A percentile compares a stretch with the other conserved stretches of the same genome.
Conservation (phyloP, 805 yeast species). For the Blastobotrys chiropterorum region DNA sequence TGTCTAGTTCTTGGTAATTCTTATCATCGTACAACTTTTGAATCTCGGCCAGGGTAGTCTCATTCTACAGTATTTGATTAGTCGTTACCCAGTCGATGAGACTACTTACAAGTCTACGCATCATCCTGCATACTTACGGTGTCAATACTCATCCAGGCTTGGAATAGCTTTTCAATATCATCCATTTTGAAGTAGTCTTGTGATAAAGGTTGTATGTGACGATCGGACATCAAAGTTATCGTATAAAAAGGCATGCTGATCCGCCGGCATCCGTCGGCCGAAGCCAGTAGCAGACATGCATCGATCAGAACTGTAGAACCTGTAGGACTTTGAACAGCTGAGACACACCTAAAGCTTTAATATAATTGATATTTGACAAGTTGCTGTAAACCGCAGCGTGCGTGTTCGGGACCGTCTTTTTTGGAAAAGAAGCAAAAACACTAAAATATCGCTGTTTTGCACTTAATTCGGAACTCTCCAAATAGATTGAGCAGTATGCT, state of each 20-base stretch:
- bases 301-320: too few species aligned
- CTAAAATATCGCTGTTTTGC: too few species aligned
- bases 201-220: neutral
- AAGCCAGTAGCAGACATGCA: too few species aligned
- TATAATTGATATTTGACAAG: too few species aligned
- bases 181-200: slow-evolving; percentile 1
- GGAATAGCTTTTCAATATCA: slow-evolving; percentile 11
- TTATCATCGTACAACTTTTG: slow-evolving; percentile 34
- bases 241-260: neutral
- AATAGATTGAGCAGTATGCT: too few species aligned
- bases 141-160: slow-evolving; percentile 19
- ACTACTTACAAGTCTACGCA: too few species aligned
- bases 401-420: too few species aligned
- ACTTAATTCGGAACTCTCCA: too few species aligned
- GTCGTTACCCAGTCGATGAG: neutral
- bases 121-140: slow-evolving; percentile 13
- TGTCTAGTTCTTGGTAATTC: slow-evolving; percentile 42
- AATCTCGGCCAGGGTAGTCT: slow-evolving; percentile 50
- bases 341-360: too few species aligned
- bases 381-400: too few species aligned
- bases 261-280: slow-evolving; percentile 1
- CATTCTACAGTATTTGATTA: slow-evolving; percentile 12
- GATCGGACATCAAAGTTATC: too few species aligned
- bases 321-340: too few species aligned
- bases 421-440: neutral